Conservation (phyloP, 2,329 filamentous ascomycete genomes). For the Diaporthe vexans region DNA sequence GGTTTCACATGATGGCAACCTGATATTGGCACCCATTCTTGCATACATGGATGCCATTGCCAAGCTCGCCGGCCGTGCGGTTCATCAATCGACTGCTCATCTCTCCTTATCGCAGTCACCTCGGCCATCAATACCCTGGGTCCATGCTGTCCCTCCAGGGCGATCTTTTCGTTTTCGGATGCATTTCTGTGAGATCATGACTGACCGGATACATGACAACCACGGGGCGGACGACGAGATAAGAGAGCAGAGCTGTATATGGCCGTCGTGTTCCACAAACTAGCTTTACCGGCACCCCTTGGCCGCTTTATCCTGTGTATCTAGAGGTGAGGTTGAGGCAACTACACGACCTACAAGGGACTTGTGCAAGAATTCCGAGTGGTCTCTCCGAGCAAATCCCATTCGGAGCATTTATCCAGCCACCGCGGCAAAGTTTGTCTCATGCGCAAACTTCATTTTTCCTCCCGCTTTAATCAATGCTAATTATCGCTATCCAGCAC, state of each 20-base stretch:
- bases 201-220: neutral
- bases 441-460: neutral
- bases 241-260: neutral
- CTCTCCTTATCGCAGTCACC: neutral
- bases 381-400: neutral
- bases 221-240: neutral
- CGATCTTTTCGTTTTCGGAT: neutral
- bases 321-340: neutral
- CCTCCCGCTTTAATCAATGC: neutral
- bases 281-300: neutral
- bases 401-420: constrained; percentile 3
- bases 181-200: neutral
- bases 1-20: neutral
- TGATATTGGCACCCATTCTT: neutral
- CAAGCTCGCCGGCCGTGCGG: neutral
- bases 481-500: neutral
- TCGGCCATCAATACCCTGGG: neutral
- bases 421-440: neutral
- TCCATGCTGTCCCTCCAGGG: neutral
- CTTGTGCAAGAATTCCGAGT: neutral
- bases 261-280: neutral
- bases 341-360: neutral
- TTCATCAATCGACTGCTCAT: neutral
- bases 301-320: neutral
- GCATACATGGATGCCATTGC: neutral